A percentile compares a stretch with the other conserved stretches of the same genome.
phyloP scores from a whole-genome alignment of 2,329 filamentous ascomycete genomes.

The Lachnellula cervina region DNA sequence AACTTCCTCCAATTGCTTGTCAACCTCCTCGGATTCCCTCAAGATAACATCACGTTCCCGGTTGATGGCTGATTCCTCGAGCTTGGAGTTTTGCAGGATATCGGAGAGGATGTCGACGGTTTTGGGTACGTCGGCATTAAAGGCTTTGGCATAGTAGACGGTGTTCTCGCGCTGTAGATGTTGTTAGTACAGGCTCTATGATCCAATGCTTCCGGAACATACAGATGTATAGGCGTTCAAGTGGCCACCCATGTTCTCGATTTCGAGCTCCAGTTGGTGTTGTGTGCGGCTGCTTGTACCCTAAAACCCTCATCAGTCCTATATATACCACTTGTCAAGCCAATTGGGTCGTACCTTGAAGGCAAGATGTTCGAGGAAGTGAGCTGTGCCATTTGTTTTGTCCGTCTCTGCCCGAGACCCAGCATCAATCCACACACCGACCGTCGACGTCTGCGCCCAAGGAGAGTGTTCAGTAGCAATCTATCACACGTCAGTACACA shows the following conservation, averaged over 20 bases:
- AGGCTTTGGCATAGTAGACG: conserved; percentile 98
- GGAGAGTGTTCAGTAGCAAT: conserved; percentile 97
- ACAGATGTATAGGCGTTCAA: conserved; percentile 99
- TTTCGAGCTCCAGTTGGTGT: conserved; percentile 97
- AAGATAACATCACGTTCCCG: conserved; percentile 98
- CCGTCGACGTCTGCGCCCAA: conserved; percentile 96
- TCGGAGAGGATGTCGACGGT: conserved; percentile 98
- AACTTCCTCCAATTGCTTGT: conserved; percentile 99
- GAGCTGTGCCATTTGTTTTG: conserved; percentile 97
- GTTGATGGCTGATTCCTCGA: conserved; percentile 88
- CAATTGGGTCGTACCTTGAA: conserved; percentile 73
- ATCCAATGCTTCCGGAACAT: conserved; percentile 39
- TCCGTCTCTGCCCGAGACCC: conserved; percentile 96
- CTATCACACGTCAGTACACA: conserved; percentile 46
- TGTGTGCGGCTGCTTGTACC: conserved; percentile 92
- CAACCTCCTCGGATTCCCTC: conserved; percentile 97
- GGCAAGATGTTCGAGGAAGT: conserved; percentile 99
- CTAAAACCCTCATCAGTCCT: conserved; percentile 40
- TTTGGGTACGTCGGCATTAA: conserved; percentile 95
- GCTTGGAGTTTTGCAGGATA: conserved; percentile 98
- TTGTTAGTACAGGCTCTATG: conserved; percentile 17
- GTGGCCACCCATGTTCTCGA: conserved; percentile 99
- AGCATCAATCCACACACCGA: conserved; percentile 99
- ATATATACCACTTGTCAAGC: conserved; percentile 4
- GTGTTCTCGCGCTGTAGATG: conserved; percentile 83